Base-by-base conservation (phyloP, 768 basidiomycete species). In the Tephrocybe sp. region DNA sequence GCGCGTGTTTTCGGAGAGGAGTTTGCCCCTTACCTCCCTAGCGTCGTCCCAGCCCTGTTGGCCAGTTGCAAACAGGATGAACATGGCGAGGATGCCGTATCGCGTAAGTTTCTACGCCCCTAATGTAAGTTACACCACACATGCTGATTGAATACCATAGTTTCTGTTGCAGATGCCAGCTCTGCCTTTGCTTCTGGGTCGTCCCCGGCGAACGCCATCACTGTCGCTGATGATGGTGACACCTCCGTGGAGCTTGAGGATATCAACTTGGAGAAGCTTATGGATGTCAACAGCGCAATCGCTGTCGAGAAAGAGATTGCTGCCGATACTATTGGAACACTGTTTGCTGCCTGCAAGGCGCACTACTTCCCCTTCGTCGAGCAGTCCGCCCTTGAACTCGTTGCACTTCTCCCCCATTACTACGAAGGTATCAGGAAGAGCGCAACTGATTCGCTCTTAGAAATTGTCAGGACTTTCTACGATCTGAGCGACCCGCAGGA, bases 291-390 rank as follows among this genome's bases (percentile, higher is more conserved):
- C 74, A 91, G 88, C 59, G 94, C 94, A 18, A 87, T 98, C 57
- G 94, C 94, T 36, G 93, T 98, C 48, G 97, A 99, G 77, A 99
- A 99, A 70, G 97, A 99, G 75, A 97, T 97, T 52, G 94, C 97
- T 18, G 92, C 93, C 21, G 94, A 98, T 64, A 92, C 94, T 4
- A 86, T 98, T 56, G 94, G 95, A 53, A 86, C 88, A 29, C 70
- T 99, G 54, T 98, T 98, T 64, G 76, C 82, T 24, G 79, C 88
- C 10, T 92, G 91, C 24, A 82, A 84, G 59, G 69, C 67, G 40
- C 86, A 91, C 61, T 98, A 95, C 84, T 75, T 97, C 59, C 92
- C 93, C 3, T 98, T 80, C 63, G 83, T 98, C 54, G 94, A 97
- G 71, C 72, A 78, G 54, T 86, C 80, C 58, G 83, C 89, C 39